Conservation (phyloP, 2,329 filamentous ascomycete species). For the Penicillium thymicola region DNA sequence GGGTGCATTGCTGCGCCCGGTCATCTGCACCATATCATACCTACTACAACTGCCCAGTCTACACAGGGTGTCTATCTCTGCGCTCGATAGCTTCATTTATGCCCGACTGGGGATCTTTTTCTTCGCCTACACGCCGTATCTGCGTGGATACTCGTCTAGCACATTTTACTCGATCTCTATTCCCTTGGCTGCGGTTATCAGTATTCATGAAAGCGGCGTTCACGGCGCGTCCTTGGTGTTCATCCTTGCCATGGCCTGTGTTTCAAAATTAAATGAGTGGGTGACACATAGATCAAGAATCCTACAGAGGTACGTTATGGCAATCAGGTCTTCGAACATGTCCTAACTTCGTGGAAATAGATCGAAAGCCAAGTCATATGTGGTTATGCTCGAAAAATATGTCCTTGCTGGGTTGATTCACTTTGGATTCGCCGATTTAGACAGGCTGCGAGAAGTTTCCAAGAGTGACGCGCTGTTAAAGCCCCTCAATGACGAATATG, state of each 20-base stretch:
- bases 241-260: neutral
- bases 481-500: neutral
- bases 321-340: neutral
- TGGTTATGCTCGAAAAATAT: neutral
- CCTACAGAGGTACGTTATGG: neutral
- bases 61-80: neutral
- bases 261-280: neutral
- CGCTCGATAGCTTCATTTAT: constrained; percentile 3
- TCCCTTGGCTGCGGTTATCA: neutral
- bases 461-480: neutral
- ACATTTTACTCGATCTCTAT: constrained; percentile 2
- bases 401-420: neutral
- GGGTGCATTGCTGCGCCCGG: neutral
- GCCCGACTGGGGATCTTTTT: constrained; percentile 3
- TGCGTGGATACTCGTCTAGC: neutral
- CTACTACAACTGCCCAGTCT: neutral
- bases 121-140: neutral
- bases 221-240: neutral
- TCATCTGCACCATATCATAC: neutral
- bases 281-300: neutral
- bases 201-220: constrained; percentile 1
- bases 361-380: neutral
- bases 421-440: neutral
- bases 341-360: neutral
- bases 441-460: neutral